phyloP scores from a whole-genome alignment of 805 yeast species.

The Myxozyma mucilagina region DNA sequence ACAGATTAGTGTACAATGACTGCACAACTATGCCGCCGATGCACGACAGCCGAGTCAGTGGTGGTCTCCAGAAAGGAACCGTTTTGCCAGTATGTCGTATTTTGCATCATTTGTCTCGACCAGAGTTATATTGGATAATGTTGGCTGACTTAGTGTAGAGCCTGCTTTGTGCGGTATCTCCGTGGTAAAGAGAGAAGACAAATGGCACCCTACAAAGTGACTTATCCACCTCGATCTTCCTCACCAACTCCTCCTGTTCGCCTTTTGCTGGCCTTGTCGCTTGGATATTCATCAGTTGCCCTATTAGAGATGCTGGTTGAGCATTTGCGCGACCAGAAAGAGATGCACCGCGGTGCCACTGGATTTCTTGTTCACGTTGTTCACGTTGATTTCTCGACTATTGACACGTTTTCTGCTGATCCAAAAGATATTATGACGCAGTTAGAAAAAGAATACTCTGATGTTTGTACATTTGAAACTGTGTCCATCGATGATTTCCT shows the following conservation, averaged over 20 bases:
- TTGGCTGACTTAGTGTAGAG: constrained; percentile 8
- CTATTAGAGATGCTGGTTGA: constrained; percentile 65
- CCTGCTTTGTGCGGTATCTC: constrained; percentile 71
- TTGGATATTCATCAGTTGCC: constrained; percentile 49
- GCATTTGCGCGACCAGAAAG: constrained; percentile 60
- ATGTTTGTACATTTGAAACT: constrained; percentile 29
- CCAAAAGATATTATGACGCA: constrained; percentile 31
- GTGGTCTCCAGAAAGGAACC: constrained; percentile 60
- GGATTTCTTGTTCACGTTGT: constrained; percentile 66
- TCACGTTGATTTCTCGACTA: constrained; percentile 47
- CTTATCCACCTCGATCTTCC: constrained; percentile 52
- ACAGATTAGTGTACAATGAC: neutral
- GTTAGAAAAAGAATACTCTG: constrained; percentile 39
- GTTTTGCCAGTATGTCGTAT: constrained; percentile 52
- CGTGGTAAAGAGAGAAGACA: constrained; percentile 78
- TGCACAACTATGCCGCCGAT: constrained; percentile 7
- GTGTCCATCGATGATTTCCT: constrained; percentile 9
- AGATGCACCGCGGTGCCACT: constrained; percentile 60
- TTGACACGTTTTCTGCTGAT: constrained; percentile 6
- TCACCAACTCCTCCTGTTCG: constrained; percentile 49
- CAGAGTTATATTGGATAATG: neutral
- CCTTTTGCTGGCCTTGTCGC: constrained; percentile 21
- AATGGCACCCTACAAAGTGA: constrained; percentile 77
- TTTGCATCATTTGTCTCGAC: neutral
- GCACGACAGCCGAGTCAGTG: constrained; percentile 41